Evolutionary conservation across 352 stramenopile species (phyloP).

Genomic region (Phytophthora pisi): DNA sequence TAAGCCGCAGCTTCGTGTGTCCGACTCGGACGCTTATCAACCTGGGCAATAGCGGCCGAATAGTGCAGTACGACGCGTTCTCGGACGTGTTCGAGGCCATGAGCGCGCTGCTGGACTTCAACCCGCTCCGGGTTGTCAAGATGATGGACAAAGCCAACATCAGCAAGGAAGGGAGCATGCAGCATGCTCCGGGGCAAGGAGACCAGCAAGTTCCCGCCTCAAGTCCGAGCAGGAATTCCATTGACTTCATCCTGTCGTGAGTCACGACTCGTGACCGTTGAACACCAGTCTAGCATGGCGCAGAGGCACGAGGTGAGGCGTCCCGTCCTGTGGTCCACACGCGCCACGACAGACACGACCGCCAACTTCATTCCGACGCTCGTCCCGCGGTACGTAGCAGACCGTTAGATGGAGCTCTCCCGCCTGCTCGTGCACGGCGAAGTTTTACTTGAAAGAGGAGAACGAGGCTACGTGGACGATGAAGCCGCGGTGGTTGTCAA

Average conservation of each 20-base stretch:
- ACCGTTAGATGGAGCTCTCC: constrained; percentile 4
- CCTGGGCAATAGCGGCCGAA: constrained; percentile 23
- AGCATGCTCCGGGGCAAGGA: constrained; percentile 11
- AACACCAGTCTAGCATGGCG: not conserved
- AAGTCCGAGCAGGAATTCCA: constrained; percentile 13
- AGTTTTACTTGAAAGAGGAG: not conserved
- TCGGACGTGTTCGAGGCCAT: constrained; percentile 48
- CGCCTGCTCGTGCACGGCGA: not conserved
- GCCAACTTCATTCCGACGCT: not conserved
- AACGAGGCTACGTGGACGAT: not conserved
- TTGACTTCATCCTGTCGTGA: constrained; percentile 35
- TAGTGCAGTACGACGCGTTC: constrained; percentile 43
- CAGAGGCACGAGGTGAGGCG: too few species aligned
- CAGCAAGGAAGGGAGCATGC: constrained; percentile 27
- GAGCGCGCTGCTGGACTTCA: constrained; percentile 22
- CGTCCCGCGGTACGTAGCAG: not conserved
- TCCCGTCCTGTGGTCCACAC: not conserved
- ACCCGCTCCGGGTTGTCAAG: constrained; percentile 19
- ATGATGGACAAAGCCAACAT: constrained; percentile 40
- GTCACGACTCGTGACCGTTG: too few species aligned
- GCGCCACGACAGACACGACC: not conserved
- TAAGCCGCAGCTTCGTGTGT: constrained; percentile 30
- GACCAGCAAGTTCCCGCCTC: not conserved
- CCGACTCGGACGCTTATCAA: constrained; percentile 41
- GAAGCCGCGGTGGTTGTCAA: not conserved